phyloP scores from a whole-genome alignment of 208 protist species.

The Histomonas meleagridis region DNA sequence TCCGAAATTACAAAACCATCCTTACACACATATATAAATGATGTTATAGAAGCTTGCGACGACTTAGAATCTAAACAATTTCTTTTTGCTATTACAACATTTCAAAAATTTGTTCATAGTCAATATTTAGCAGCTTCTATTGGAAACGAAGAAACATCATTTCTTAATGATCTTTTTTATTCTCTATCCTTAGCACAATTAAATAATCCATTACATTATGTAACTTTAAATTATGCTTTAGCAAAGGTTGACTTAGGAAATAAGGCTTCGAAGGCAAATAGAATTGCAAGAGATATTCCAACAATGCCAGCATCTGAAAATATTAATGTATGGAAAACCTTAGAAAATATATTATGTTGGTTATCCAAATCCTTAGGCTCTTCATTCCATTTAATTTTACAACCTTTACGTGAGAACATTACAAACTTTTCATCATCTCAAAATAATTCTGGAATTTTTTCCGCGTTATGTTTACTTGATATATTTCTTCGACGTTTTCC shows the following conservation, averaged over 20 bases:
- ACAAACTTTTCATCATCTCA: not conserved
- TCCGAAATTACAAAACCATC: too few relatives aligned
- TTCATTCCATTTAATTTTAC: not conserved
- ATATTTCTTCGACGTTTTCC: not conserved
- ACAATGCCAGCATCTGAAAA: not conserved
- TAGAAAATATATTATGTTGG: constrained; percentile 24
- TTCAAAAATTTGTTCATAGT: not conserved
- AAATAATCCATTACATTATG: not conserved
- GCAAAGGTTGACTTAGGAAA: not conserved
- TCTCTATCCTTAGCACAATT: not conserved
- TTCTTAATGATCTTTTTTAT: not conserved
- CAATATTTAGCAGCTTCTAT: not conserved
- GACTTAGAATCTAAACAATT: not conserved
- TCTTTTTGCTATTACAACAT: not conserved
- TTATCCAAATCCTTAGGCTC: not conserved
- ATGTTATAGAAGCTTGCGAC: not conserved
- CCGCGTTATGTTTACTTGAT: not conserved
- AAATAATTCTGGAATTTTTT: not conserved
- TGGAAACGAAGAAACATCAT: not conserved
- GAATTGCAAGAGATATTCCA: not conserved
- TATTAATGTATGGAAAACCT: not conserved
- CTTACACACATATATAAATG: not conserved
- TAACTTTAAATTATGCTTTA: not conserved
- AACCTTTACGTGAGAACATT: constrained; percentile 24
- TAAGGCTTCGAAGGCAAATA: not conserved